Base-by-base conservation (phyloP, 108 stramenopile genomes). In the Cyclotella distinguenda region DNA sequence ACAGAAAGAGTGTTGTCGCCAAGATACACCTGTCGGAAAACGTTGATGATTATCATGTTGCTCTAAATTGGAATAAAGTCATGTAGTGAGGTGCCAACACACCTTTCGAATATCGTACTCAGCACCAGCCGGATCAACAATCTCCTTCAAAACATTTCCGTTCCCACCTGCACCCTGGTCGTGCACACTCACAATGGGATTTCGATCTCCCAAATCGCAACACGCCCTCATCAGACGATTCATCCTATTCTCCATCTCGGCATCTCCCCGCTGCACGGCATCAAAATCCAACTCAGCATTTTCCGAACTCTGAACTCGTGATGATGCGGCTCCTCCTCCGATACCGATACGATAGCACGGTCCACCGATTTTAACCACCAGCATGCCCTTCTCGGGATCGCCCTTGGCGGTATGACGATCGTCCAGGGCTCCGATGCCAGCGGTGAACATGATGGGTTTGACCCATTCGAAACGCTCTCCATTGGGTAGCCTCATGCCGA, bases 391-490 rank as follows among this genome's bases (percentile, higher is more conserved):
- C 67, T 89, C 96, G 10, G 97, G 93, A 60, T 73, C 88, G 10
- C 95, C 97, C 78, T 99, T 99, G 52, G 48, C 65, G 2, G 91
- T 68, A 73, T 98, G 97, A n/a, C 83, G 51, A 2, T 72, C 95
- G 61, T 99, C 96, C 83, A 99, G 79, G 51, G 90, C 87, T 26
- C 99, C 99, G 25, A 97, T 81, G 35, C 99, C 99, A 3, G 99
- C 97, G 40, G 97, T 95, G 65, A 99, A 98, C 97, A 99, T 98
- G 79, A 99, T 97, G 46, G 99, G 99, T 73, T 99, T 99, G 67
- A 99, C 87, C 96, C 97, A 99, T 66, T 96, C 95, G 67, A 86
- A 89, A 9, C 98, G 78, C 45, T 96, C 95, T 25, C 96, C 97
- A 50, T 73, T 86, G 3, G 96, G 91, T 36, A 97, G 84, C 4